Evolutionary conservation across 495 filamentous ascomycete species (phyloP).

Genomic region (Xylaria cubensis): DNA sequence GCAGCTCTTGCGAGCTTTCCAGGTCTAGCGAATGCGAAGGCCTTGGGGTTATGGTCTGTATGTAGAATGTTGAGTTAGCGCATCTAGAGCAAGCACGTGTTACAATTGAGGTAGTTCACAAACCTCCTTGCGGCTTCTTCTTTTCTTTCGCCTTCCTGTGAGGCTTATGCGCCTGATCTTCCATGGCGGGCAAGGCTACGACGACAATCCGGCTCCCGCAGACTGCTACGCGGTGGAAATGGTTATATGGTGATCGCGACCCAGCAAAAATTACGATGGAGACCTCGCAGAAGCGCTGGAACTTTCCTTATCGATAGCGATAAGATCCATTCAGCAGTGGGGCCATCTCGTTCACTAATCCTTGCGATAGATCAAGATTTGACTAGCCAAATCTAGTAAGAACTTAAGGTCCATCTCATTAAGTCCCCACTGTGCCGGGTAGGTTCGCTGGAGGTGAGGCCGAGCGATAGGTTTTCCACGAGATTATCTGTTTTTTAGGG

Average conservation of each 20-base stretch:
- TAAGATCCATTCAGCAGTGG: background rate
- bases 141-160: constrained; percentile 91
- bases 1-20: constrained; percentile 84
- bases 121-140: constrained; percentile 70
- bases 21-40: constrained; percentile 85
- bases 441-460: constrained; percentile 1
- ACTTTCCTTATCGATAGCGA: constrained; percentile 27
- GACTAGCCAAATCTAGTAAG: background rate
- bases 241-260: constrained; percentile 3
- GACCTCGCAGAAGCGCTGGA: background rate
- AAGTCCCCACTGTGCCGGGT: background rate
- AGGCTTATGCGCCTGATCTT: constrained; percentile 82
- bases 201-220: background rate
- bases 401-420: background rate
- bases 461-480: too few relatives aligned
- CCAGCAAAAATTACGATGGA: constrained; percentile 14
- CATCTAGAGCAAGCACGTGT: background rate
- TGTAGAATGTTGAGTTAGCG: constrained; percentile 21
- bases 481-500: background rate
- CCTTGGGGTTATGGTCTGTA: constrained; percentile 84
- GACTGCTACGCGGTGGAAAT: constrained; percentile 14
- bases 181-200: constrained; percentile 58
- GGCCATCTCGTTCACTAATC: background rate
- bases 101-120: constrained; percentile 26
- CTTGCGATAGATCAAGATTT: background rate